phyloP scores from a whole-genome alignment of 2,329 filamentous ascomycete species.

The Diplodia mutila region DNA sequence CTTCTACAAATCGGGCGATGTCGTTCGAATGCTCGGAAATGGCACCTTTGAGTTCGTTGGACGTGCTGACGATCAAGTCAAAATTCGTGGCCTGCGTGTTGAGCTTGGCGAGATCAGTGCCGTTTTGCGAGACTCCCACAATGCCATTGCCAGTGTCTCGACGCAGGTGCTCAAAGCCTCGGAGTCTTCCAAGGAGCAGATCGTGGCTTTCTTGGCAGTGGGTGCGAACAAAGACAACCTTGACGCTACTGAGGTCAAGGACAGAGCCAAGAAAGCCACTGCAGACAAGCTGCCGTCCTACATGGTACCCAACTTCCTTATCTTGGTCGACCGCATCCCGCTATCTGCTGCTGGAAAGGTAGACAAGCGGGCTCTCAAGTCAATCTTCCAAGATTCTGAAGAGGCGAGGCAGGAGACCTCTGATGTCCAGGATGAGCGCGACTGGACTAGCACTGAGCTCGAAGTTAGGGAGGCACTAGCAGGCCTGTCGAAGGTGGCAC shows the following conservation, averaged over 20 bases:
- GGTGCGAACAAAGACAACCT: slow-evolving; percentile 22
- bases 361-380: slow-evolving; percentile 41
- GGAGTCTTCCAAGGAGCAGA: slow-evolving; percentile 36
- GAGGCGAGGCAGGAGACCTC: slow-evolving; percentile 26
- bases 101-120: slow-evolving; percentile 46
- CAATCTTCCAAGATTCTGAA: slow-evolving; percentile 35
- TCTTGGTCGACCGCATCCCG: slow-evolving; percentile 40
- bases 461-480: slow-evolving; percentile 62
- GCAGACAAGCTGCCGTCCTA: slow-evolving; percentile 39
- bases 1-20: slow-evolving; percentile 45
- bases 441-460: slow-evolving; percentile 58
- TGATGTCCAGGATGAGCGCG: slow-evolving; percentile 25
- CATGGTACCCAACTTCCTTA: slow-evolving; percentile 44
- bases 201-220: slow-evolving; percentile 40
- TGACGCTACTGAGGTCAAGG: slow-evolving; percentile 29
- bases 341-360: slow-evolving; percentile 47
- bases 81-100: slow-evolving; percentile 44
- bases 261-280: slow-evolving; percentile 30
- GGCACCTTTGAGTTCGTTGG: slow-evolving; percentile 47
- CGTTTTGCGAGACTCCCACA: slow-evolving; percentile 34
- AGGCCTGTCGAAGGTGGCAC: slow-evolving; percentile 58
- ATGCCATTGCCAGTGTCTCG: slow-evolving; percentile 32
- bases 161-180: slow-evolving; percentile 40
- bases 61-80: slow-evolving; percentile 46
- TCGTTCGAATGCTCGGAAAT: slow-evolving; percentile 43